Evolutionary conservation across 768 basidiomycete species (phyloP).

Genomic region (Rhodosporidiobolus sp.): DNA sequence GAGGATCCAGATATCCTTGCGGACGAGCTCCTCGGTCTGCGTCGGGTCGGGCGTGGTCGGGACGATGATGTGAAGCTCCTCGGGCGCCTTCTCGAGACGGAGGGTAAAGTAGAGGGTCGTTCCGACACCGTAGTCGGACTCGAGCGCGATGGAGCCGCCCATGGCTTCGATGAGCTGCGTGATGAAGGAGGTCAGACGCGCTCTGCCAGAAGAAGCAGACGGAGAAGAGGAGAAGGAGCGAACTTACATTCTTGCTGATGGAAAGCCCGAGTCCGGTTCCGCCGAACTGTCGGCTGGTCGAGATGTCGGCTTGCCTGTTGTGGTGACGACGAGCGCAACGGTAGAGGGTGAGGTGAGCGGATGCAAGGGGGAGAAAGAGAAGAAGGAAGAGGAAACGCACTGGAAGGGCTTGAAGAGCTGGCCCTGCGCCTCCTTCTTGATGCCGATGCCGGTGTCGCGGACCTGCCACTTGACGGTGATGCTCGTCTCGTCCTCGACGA

Average conservation of each 20-base stretch:
- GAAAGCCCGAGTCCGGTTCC: constrained; percentile 92
- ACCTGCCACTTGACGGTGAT: constrained; percentile 95
- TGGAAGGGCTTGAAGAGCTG: constrained; percentile 98
- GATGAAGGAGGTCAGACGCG: not conserved
- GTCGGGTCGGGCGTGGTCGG: not conserved
- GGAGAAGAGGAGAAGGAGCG: not conserved
- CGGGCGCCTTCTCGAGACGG: constrained; percentile 19
- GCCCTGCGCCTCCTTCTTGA: constrained; percentile 91
- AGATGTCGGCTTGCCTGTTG: constrained; percentile 82
- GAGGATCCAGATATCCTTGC: constrained; percentile 17
- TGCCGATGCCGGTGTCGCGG: constrained; percentile 93
- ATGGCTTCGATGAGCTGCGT: constrained; percentile 38
- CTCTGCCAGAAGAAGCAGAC: too few relatives aligned
- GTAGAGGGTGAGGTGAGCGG: too few relatives aligned
- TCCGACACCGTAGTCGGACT: constrained; percentile 35
- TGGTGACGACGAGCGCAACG: too few relatives aligned
- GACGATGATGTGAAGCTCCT: not conserved
- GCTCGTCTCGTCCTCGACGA: constrained; percentile 54
- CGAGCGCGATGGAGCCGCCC: constrained; percentile 32
- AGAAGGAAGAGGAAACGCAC: not conserved
- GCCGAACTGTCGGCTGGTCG: constrained; percentile 83
- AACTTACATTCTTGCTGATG: constrained; percentile 53
- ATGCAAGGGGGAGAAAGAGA: not conserved
- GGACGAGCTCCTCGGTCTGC: not conserved
- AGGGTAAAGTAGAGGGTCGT: constrained; percentile 23